Evolutionary conservation across 2,329 filamentous ascomycete genomes (phyloP), one percentile per base, ranked within the genome.

Genomic region (Didymella keratinophila): DNA sequence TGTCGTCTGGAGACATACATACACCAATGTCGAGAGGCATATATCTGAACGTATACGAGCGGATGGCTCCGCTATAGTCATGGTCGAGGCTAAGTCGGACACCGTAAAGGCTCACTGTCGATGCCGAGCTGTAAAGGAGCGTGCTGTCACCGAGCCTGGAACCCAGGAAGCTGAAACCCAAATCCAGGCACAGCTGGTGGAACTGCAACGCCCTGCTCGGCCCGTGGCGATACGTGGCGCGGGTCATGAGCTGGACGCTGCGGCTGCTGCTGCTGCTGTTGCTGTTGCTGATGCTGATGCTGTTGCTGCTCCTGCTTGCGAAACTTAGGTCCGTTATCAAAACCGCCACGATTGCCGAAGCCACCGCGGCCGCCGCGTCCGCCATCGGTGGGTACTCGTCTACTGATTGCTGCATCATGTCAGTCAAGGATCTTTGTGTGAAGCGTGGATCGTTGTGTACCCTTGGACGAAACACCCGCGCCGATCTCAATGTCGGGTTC

Each of bases 401-500:
- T 64, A 42, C 74, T 76, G 28, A 76, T 76, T 18, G 74, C 74
- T 76, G 32, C 8, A 14, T 36, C 0, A 11, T 43, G 59, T 74
- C 56, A 74, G 63, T 44, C 41, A 30, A 2, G 8, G 21, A 5
- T 12, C 4, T 18, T 8, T 10, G 4, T 36, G n/a, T 14, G 2
- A 20, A 2, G 5, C 4, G 2, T 18, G 6, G 14, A 25, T 23
- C 1, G 8, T 3, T 11, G 21, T 30, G 56, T 75, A 83, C 83
- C 92, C 82, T 99, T 99, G 42, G 93, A 97, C 18, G 93, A 97
- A 14, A 99, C 96, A 55, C 95, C 95, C 18, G 94, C 93, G 52
- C 95, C 95, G 57, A 99, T 99, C 78, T 99, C 95, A 69, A 99
- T 99, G 73, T 99, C 95, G 3, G 95, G 95, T 78, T 99, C 95